Conservation (phyloP, 2,329 filamentous ascomycete genomes). For the Diaporthe sp. region DNA sequence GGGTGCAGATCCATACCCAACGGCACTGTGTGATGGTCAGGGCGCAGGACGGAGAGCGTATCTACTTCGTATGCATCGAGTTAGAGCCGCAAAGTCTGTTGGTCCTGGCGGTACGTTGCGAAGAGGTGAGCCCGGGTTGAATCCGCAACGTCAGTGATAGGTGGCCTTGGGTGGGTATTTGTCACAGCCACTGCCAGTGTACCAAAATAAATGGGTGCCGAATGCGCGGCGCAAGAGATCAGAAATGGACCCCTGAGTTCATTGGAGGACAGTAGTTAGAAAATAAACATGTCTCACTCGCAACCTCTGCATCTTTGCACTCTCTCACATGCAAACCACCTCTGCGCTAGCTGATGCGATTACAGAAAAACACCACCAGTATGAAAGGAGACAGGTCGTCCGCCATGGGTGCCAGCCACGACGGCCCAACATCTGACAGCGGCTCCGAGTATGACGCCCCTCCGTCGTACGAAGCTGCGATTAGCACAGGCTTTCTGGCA, state of each 20-base stretch:
- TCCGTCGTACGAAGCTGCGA: background rate
- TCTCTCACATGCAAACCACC: background rate
- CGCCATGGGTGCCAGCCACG: background rate
- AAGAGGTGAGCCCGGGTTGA: background rate
- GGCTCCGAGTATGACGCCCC: background rate
- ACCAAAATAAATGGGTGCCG: no score
- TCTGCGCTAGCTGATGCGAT: background rate
- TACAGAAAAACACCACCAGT: background rate
- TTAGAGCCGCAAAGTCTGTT: background rate
- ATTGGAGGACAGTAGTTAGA: background rate
- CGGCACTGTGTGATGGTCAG: background rate
- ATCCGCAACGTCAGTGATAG: background rate
- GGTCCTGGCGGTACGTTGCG: background rate
- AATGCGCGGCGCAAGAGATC: background rate
- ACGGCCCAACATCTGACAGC: background rate
- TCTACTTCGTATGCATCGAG: background rate
- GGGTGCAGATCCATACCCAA: background rate
- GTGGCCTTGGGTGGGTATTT: background rate
- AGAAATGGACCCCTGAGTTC: background rate
- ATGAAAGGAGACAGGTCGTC: background rate
- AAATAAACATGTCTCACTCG: background rate
- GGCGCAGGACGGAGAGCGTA: no score
- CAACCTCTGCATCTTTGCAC: background rate
- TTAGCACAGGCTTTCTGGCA: background rate
- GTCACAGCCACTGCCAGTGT: no score